Percentiles rank a stretch among this genome's conserved stretches.
Conservation (phyloP, 148 eudicot species). For the Hydrangea macrophylla region DNA sequence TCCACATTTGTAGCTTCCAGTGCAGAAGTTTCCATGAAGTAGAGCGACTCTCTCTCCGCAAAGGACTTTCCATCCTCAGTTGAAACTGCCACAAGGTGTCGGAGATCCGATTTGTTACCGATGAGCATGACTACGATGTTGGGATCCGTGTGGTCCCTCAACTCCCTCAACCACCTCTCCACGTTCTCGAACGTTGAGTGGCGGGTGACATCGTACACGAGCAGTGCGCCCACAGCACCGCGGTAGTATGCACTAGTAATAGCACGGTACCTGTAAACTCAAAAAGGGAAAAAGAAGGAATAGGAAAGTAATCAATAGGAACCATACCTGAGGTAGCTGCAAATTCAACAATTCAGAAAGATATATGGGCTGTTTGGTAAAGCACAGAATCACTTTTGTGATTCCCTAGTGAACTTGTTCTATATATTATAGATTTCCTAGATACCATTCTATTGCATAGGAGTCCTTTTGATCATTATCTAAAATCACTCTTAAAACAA, state of each 20-base stretch:
- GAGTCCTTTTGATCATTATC: too few species aligned
- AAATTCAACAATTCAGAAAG: background rate
- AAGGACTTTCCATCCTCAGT: conserved; percentile 55
- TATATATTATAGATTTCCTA: too few species aligned
- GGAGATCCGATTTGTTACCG: conserved; percentile 70
- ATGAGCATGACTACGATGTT: conserved; percentile 74
- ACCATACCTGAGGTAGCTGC: background rate
- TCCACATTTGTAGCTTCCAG: conserved; percentile 69
- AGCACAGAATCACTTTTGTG: too few species aligned
- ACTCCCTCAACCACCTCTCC: conserved; percentile 59
- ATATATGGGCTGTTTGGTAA: too few species aligned
- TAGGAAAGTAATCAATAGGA: too few species aligned
- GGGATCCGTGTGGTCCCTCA: conserved; percentile 71
- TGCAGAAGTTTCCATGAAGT: conserved; percentile 77
- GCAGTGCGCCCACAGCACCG: conserved; percentile 39
- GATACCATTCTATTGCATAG: too few species aligned
- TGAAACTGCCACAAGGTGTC: conserved; percentile 65
- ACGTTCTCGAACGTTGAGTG: conserved; percentile 33
- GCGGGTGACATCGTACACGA: conserved; percentile 36
- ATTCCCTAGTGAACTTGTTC: too few species aligned
- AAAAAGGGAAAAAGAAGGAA: background rate
- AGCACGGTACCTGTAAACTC: conserved; percentile 29
- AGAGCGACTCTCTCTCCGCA: conserved; percentile 58
- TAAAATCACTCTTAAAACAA: too few species aligned
- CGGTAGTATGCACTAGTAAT: conserved; percentile 39